Evolutionary conservation across 441 rosid genomes (phyloP).

Genomic region (Populus hybrid): DNA sequence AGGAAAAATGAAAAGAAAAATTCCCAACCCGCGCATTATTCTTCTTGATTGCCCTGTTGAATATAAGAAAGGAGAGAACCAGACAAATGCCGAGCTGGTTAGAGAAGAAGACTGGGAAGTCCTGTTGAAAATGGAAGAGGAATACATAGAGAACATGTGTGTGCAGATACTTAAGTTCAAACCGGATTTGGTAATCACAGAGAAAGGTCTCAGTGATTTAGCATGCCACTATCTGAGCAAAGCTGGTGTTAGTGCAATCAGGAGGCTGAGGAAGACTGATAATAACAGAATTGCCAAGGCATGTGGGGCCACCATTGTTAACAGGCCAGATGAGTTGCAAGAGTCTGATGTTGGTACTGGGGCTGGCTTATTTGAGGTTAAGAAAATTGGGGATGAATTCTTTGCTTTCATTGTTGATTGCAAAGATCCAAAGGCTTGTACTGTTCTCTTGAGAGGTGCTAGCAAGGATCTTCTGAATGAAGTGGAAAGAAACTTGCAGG

Average conservation of each 20-base stretch:
- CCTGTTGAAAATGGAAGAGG: conserved; percentile 86
- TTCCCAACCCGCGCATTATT: conserved; percentile 70
- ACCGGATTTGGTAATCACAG: conserved; percentile 88
- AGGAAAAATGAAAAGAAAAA: conserved; percentile 94
- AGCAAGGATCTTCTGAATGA: conserved; percentile 95
- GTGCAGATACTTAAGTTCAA: conserved; percentile 81
- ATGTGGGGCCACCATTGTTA: conserved; percentile 91
- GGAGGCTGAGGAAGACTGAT: conserved; percentile 88
- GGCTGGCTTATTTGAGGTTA: conserved; percentile 91
- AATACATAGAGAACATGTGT: conserved; percentile 77
- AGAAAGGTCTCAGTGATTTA: conserved; percentile 93
- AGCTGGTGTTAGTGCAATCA: conserved; percentile 92
- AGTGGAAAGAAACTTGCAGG: conserved; percentile 97
- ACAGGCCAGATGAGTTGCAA: conserved; percentile 90
- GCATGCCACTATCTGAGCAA: conserved; percentile 91
- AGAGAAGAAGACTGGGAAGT: conserved; percentile 94
- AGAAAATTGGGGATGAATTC: conserved; percentile 86
- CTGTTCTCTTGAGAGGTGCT: conserved; percentile 84
- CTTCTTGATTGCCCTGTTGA: conserved; percentile 96
- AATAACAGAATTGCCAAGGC: conserved; percentile 95
- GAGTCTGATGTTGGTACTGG: conserved; percentile 95
- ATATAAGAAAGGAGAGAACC: conserved; percentile 97
- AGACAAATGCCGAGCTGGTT: conserved; percentile 90
- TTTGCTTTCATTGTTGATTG: conserved; percentile 85
- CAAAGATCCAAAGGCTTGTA: conserved; percentile 92